A percentile compares a stretch with the other conserved stretches of the same genome.
These are phyloP conservation scores for Cardamine resedifolia DNA, from an alignment of 345 rosid species.

Conservation along the genomic window DNA sequence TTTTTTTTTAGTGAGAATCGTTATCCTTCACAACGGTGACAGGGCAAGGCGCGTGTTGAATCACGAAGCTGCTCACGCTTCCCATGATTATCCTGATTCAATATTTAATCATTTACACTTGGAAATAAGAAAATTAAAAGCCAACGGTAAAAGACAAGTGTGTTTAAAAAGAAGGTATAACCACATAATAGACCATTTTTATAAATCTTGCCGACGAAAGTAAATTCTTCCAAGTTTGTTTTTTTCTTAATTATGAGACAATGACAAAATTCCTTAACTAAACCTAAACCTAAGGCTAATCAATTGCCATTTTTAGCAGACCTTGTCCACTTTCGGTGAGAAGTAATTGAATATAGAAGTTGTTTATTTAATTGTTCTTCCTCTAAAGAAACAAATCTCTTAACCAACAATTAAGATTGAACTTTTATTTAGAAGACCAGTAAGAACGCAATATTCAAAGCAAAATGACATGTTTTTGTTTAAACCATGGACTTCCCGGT, in stretches of 20 bases:
- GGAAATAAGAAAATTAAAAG: not conserved
- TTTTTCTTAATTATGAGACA: not conserved
- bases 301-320: not conserved
- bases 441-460: not conserved
- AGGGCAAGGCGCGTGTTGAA: slow-evolving; percentile 57
- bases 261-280: not conserved
- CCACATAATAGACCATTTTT: not conserved
- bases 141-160: not conserved
- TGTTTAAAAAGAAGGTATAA: not conserved
- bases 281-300: not conserved
- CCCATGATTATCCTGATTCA: slow-evolving; percentile 78
- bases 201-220: not conserved
- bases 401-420: not conserved
- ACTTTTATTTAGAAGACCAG: not conserved
- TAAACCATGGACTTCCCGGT: slow-evolving; percentile 12
- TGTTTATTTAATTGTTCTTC: not conserved
- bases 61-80: slow-evolving; percentile 56
- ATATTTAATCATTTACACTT: not conserved
- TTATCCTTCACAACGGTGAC: slow-evolving; percentile 57
- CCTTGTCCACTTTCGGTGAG: slow-evolving; percentile 2
- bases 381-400: not conserved
- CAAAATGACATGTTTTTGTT: not conserved
- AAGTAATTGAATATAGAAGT: not conserved
- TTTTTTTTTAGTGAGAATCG: slow-evolving; percentile 4
- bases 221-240: not conserved